These are phyloP conservation scores for Verbascum thapsus DNA, from an alignment of 257 asterid species.

Conservation along the genomic window DNA sequence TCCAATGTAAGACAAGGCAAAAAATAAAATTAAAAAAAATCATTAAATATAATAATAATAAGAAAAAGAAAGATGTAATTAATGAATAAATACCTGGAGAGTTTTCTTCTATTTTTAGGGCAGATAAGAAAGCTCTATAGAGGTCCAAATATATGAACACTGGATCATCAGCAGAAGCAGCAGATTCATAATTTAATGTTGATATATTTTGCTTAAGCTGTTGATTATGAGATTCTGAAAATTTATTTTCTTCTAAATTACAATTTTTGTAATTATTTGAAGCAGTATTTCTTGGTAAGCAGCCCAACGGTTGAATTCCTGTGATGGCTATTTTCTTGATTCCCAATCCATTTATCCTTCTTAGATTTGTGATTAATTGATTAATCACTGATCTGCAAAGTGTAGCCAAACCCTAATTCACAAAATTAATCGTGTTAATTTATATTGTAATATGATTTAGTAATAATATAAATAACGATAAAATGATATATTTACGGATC, in stretches of 20 bases:
- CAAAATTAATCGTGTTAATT: too few relatives aligned
- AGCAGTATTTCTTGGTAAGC: conserved; percentile 48
- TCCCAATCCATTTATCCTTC: conserved; percentile 52
- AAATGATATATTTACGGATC: too few relatives aligned
- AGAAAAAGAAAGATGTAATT: neutral
- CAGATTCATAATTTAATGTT: conserved; percentile 46
- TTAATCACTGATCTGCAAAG: conserved; percentile 44
- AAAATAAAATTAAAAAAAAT: neutral
- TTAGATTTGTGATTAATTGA: conserved; percentile 47
- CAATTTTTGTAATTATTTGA: conserved; percentile 38
- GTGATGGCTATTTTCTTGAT: conserved; percentile 50
- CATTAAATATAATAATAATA: neutral
- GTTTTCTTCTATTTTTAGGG: conserved; percentile 35
- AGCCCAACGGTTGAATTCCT: conserved; percentile 57
- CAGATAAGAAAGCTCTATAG: conserved; percentile 54
- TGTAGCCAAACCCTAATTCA: conserved; percentile 39
- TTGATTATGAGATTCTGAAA: conserved; percentile 52
- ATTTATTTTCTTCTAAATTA: conserved; percentile 38
- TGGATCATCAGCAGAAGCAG: conserved; percentile 36
- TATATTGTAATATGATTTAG: too few relatives aligned
- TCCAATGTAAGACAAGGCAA: too few relatives aligned
- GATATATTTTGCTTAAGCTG: conserved; percentile 41
- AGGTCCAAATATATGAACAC: conserved; percentile 50
- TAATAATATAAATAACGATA: too few relatives aligned
- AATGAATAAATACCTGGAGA: conserved; percentile 40